Percentiles rank a stretch among this genome's conserved stretches.
Evolutionary conservation across 148 eudicot genomes (phyloP).

Genomic region (Cornus controversa): DNA sequence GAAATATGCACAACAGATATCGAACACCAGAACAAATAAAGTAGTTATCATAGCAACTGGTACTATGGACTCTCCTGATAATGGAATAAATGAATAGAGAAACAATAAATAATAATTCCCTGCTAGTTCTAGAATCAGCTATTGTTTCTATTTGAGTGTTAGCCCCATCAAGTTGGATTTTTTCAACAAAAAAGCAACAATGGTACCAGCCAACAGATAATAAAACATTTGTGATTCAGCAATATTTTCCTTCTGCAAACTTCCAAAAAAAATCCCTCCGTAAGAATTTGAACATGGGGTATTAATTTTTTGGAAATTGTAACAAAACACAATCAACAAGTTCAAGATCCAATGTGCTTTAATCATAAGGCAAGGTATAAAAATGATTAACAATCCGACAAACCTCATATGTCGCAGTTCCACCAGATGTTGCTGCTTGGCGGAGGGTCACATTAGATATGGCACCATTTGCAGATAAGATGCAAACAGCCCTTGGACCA

Average conservation of each 20-base stretch:
- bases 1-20: not conserved
- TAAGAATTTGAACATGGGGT: not conserved
- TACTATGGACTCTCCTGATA: too few species aligned
- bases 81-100: not conserved
- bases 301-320: not conserved
- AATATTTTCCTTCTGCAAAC: not conserved
- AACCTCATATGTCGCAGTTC: slow-evolving; percentile 90
- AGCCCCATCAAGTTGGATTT: not conserved
- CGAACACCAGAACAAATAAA: not conserved
- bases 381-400: slow-evolving; percentile 14
- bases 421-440: slow-evolving; percentile 82
- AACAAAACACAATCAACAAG: not conserved
- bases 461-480: slow-evolving; percentile 83
- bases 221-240: not conserved
- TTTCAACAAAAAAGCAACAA: not conserved
- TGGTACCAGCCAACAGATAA: not conserved
- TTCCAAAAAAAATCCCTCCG: too few species aligned
- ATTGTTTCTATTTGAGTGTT: not conserved
- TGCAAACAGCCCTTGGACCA: slow-evolving; percentile 85
- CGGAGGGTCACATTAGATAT: slow-evolving; percentile 86
- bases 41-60: not conserved
- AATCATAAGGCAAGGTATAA: not conserved
- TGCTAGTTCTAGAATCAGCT: not conserved
- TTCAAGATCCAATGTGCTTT: not conserved
- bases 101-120: not conserved